Evolutionary conservation across 352 stramenopile genomes (phyloP).

Genomic region (Globisporangium paddicum): DNA sequence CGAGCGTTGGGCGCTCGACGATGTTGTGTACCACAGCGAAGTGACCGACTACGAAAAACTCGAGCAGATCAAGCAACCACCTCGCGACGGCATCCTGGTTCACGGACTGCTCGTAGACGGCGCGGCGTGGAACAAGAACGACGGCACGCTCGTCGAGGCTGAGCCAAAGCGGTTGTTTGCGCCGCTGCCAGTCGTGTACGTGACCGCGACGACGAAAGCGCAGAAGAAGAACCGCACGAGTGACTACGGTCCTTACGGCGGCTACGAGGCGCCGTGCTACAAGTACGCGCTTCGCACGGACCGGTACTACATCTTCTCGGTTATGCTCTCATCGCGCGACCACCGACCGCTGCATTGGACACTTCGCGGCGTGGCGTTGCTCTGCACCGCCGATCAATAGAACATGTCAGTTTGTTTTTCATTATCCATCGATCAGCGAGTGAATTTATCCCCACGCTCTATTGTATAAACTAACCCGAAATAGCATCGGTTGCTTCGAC

Average conservation of each 20-base stretch:
- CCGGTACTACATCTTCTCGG: conserved; percentile 73
- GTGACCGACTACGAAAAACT: conserved; percentile 78
- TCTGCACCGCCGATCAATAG: conserved; percentile 58
- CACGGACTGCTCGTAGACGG: conserved; percentile 72
- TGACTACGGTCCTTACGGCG: conserved; percentile 73
- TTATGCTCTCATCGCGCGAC: conserved; percentile 67
- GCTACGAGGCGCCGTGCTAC: conserved; percentile 76
- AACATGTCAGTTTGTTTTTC: background rate
- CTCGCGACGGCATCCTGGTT: conserved; percentile 68
- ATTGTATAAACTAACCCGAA: background rate
- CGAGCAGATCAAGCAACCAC: conserved; percentile 72
- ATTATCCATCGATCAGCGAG: background rate
- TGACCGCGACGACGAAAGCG: conserved; percentile 69
- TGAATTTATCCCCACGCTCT: background rate
- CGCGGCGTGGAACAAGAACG: conserved; percentile 62
- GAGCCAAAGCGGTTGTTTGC: conserved; percentile 75
- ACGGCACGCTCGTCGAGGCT: conserved; percentile 71
- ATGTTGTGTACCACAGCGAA: conserved; percentile 77
- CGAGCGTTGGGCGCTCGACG: conserved; percentile 75
- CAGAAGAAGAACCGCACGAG: conserved; percentile 70
- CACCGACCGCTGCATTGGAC: conserved; percentile 77
- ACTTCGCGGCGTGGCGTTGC: conserved; percentile 64
- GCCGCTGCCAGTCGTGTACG: conserved; percentile 68
- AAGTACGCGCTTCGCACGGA: conserved; percentile 73
- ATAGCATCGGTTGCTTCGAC: background rate